phyloP scores from a whole-genome alignment of 306 rosid species.

The Corylus americana region DNA sequence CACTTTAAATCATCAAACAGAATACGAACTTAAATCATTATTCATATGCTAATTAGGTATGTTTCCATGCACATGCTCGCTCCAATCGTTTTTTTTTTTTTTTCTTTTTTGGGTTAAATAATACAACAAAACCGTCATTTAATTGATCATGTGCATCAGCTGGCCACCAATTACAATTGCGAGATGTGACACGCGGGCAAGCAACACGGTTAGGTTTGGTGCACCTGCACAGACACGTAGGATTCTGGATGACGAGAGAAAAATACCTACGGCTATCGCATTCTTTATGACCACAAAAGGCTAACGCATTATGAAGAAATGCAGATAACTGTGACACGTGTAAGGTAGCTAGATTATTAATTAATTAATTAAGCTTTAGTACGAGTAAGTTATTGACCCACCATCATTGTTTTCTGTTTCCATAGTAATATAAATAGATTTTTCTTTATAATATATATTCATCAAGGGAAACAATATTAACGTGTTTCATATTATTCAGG shows the following conservation, averaged over 20 bases:
- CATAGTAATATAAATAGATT: neutral
- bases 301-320: neutral
- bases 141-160: neutral
- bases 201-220: neutral
- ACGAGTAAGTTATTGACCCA: neutral
- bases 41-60: constrained; percentile 9
- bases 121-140: constrained; percentile 20
- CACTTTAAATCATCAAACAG: constrained; percentile 12
- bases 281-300: neutral
- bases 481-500: neutral
- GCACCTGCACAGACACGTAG: too few relatives aligned
- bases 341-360: neutral
- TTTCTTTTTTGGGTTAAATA: too few relatives aligned
- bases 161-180: constrained; percentile 4
- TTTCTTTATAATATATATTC: neutral
- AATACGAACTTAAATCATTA: neutral
- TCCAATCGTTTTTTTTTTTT: too few relatives aligned
- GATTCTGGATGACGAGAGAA: neutral
- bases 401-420: neutral
- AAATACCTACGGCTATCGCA: neutral
- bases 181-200: constrained; percentile 9
- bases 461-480: neutral
- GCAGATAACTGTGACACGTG: neutral
- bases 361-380: neutral
- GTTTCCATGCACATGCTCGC: neutral